Evolutionary conservation across 2,329 filamentous ascomycete genomes (phyloP).

Genomic region (Fusarium staphyleae): DNA sequence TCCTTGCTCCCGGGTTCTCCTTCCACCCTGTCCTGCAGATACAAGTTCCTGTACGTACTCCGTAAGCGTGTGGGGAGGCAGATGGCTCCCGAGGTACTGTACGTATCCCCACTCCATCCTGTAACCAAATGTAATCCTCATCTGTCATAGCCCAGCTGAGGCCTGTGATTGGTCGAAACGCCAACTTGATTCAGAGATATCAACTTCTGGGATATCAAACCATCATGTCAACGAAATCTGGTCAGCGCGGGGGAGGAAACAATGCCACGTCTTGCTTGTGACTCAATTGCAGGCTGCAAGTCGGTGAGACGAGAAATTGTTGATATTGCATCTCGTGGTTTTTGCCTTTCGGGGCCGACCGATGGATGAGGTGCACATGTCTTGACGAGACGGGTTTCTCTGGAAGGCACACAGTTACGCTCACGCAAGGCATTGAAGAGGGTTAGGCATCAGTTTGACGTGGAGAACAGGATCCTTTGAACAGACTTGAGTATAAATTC

Average conservation of each 20-base stretch:
- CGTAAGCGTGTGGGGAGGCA: conserved; percentile 21
- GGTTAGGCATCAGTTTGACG: too few relatives aligned
- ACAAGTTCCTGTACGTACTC: conserved; percentile 1
- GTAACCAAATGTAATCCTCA: conserved; percentile 36
- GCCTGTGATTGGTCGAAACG: conserved; percentile 28
- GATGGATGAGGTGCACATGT: neutral
- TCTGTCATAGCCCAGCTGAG: conserved; percentile 34
- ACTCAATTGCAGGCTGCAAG: neutral
- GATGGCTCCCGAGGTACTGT: conserved; percentile 9
- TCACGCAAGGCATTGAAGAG: neutral
- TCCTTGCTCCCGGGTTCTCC: neutral
- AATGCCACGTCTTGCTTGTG: conserved; percentile 24
- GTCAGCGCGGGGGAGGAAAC: neutral
- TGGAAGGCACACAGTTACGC: neutral
- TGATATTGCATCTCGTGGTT: neutral
- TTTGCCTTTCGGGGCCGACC: neutral
- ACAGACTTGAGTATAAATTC: neutral
- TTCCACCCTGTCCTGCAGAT: conserved; percentile 5
- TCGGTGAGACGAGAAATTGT: conserved; percentile 1
- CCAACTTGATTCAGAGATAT: conserved; percentile 33
- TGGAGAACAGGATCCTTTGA: too few relatives aligned
- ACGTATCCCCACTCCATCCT: conserved; percentile 7
- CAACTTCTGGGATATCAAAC: conserved; percentile 19
- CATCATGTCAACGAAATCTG: conserved; percentile 11
- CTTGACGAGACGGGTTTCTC: neutral